Conservation (phyloP, 306 rosid genomes). For the Sophora flavescens region DNA sequence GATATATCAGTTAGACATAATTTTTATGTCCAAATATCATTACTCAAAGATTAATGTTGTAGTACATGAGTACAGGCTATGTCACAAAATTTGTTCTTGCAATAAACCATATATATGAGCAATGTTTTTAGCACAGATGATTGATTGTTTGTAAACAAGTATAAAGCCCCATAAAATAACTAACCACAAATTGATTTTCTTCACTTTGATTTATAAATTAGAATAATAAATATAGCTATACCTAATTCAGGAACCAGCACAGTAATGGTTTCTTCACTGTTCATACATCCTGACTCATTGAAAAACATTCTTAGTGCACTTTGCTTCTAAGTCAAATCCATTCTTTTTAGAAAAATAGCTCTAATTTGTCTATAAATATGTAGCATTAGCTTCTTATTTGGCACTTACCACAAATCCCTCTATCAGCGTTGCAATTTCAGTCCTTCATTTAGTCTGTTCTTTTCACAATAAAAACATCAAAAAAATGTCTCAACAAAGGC, state of each 20-base stretch:
- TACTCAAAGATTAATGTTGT: no score
- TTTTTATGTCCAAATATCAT: no score
- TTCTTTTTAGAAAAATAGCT: not conserved
- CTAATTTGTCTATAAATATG: constrained; percentile 38
- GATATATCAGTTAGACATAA: no score
- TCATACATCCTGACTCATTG: constrained; percentile 5
- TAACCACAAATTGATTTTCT: not conserved
- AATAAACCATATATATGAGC: not conserved
- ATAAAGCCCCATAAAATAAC: constrained; percentile 28
- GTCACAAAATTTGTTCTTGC: no score
- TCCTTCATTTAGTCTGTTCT: constrained; percentile 17
- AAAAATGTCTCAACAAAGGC: constrained; percentile 42
- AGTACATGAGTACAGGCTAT: no score
- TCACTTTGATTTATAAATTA: not conserved
- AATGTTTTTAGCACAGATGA: not conserved
- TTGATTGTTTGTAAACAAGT: constrained; percentile 39
- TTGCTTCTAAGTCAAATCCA: not conserved
- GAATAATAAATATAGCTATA: not conserved
- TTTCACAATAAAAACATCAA: constrained; percentile 22
- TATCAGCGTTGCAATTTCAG: not conserved
- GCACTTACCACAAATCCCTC: constrained; percentile 38
- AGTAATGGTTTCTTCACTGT: constrained; percentile 36
- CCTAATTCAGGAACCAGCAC: constrained; percentile 40
- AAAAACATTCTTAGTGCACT: constrained; percentile 34
- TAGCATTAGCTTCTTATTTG: constrained; percentile 37